phyloP scores from a whole-genome alignment of 352 stramenopile genomes.

The Globisporangium acanthophoron region DNA sequence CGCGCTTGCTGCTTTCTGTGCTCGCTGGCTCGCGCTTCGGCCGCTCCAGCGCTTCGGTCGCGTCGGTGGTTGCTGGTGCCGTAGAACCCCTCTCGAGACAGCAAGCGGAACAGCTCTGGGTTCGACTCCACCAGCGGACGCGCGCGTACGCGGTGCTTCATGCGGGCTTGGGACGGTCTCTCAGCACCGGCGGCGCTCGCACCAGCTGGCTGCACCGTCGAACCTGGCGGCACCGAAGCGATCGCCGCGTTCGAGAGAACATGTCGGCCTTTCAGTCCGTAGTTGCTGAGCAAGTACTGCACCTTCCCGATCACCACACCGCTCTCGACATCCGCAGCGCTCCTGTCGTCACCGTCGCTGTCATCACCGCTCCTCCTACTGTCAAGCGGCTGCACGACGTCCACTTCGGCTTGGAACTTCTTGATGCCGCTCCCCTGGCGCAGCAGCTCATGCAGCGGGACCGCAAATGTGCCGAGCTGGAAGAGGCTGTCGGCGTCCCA shows the following conservation, averaged over 20 bases:
- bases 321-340: conserved; percentile 8
- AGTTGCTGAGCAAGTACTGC: conserved; percentile 88
- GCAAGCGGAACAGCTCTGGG: conserved; percentile 53
- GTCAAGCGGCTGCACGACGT: conserved; percentile 36
- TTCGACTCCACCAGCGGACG: conserved; percentile 68
- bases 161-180: conserved; percentile 7
- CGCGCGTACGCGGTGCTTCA: conserved; percentile 70
- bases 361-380: not conserved
- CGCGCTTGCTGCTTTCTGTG: conserved; percentile 18
- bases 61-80: conserved; percentile 3
- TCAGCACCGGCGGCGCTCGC: not conserved
- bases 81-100: conserved; percentile 68
- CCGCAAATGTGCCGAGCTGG: conserved; percentile 71
- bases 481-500: conserved; percentile 93
- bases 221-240: conserved; percentile 4
- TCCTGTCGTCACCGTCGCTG: not conserved
- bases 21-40: conserved; percentile 1
- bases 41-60: not conserved
- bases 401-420: conserved; percentile 86
- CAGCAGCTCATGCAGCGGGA: conserved; percentile 87
- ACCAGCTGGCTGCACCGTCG: not conserved
- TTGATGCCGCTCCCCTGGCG: conserved; percentile 86
- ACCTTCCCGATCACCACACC: conserved; percentile 47
- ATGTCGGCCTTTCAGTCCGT: conserved; percentile 58
- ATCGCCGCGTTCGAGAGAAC: conserved; percentile 2